Percentiles rank a stretch among this genome's conserved stretches.
These are phyloP conservation scores for Podospora conica DNA, from an alignment of 495 filamentous ascomycete genomes.

Conservation along the genomic window DNA sequence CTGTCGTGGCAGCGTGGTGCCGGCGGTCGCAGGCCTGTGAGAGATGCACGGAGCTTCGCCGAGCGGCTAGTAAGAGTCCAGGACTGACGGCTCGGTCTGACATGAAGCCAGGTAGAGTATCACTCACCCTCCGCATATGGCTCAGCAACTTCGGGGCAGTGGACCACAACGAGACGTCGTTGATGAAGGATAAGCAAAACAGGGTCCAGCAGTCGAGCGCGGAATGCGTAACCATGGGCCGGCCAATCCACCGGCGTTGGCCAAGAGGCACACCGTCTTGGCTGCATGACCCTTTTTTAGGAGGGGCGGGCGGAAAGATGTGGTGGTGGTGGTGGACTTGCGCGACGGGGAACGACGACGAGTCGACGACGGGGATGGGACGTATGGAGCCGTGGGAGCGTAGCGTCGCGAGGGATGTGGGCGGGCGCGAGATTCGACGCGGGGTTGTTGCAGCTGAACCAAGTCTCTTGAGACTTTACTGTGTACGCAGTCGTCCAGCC, in stretches of 20 bases:
- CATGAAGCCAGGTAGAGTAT: conserved; percentile 7
- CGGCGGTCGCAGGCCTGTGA: background rate
- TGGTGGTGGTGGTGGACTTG: background rate
- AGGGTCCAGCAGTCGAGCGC: background rate
- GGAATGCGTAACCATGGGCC: conserved; percentile 5
- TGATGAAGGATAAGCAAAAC: background rate
- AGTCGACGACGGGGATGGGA: conserved; percentile 1
- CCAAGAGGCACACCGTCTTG: conserved; percentile 16
- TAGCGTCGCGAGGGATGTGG: background rate
- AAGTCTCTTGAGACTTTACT: conserved; percentile 1
- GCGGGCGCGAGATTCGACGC: conserved; percentile 7
- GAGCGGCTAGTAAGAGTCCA: too few species aligned
- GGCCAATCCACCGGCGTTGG: conserved; percentile 19
- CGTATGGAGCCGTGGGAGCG: background rate
- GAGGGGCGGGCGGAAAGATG: background rate
- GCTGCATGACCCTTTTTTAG: conserved; percentile 11
- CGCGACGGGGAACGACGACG: background rate
- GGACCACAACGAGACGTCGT: conserved; percentile 11
- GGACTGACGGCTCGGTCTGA: conserved; percentile 5
- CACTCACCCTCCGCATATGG: conserved; percentile 2
- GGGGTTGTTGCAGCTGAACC: conserved; percentile 8
- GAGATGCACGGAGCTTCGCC: conserved; percentile 6
- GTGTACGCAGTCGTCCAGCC: conserved; percentile 8
- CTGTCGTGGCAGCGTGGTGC: background rate
- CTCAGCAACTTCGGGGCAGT: conserved; percentile 3